Conservation (phyloP, 2,329 filamentous ascomycete species). For the Pseudopithomyces chartarum region DNA sequence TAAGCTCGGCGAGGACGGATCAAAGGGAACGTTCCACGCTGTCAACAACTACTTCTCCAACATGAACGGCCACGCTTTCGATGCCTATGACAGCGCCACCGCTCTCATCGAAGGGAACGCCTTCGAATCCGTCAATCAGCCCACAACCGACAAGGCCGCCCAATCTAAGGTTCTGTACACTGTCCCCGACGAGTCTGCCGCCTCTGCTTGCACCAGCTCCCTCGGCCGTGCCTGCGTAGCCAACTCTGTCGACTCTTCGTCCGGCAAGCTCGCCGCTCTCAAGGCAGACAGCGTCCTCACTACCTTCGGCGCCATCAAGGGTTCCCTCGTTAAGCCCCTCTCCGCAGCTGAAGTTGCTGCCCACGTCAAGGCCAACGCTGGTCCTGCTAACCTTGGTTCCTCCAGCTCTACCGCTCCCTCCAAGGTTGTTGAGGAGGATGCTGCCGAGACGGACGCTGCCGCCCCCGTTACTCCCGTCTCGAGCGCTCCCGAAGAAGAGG, state of each 20-base stretch:
- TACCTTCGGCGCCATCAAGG: constrained; percentile 16
- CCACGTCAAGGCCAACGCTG: constrained; percentile 26
- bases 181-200: constrained; percentile 2
- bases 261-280: constrained; percentile 21
- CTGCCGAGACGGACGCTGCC: neutral
- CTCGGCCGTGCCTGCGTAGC: constrained; percentile 21
- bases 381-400: constrained; percentile 22
- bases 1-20: constrained; percentile 10
- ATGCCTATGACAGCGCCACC: constrained; percentile 3
- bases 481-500: no score
- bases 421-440: neutral
- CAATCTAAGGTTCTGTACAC: neutral
- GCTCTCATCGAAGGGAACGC: constrained; percentile 16
- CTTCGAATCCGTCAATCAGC: constrained; percentile 12
- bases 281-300: constrained; percentile 20
- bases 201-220: constrained; percentile 5
- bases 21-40: constrained; percentile 12
- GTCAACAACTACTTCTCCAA: constrained; percentile 19
- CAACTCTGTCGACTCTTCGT: constrained; percentile 26
- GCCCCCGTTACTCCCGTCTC: constrained; percentile 5
- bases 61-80: constrained; percentile 18
- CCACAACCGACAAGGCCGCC: constrained; percentile 2
- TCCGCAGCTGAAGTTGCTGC: constrained; percentile 24
- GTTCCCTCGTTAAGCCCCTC: constrained; percentile 12
- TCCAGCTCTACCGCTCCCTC: neutral